Conservation (phyloP, 176 grass and related monocot species). For the Oryza glaberrima region DNA sequence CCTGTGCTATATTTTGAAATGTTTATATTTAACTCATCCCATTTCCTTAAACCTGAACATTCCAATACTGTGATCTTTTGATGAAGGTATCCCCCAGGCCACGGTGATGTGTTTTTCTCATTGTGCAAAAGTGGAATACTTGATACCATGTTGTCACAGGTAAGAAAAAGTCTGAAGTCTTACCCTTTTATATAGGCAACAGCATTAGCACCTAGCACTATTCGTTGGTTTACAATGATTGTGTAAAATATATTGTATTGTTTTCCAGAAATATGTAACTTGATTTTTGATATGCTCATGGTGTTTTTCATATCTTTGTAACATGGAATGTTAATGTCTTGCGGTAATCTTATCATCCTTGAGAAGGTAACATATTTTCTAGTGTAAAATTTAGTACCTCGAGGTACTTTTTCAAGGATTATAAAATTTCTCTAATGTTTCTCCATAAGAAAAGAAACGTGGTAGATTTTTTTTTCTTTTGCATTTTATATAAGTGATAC, state of each 20-base stretch:
- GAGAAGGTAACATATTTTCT: too few relatives aligned
- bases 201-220: not conserved
- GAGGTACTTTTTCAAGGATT: too few relatives aligned
- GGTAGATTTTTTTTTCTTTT: not conserved
- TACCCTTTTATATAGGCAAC: not conserved
- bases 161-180: conserved; percentile 29
- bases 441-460: not conserved
- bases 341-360: too few relatives aligned
- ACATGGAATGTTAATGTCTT: not conserved
- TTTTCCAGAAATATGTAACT: too few relatives aligned
- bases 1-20: conserved; percentile 1
- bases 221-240: not conserved
- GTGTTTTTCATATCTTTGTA: not conserved
- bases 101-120: conserved; percentile 91
- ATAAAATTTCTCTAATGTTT: not conserved
- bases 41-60: conserved; percentile 1
- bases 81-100: conserved; percentile 92
- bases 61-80: not conserved
- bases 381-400: too few relatives aligned
- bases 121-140: conserved; percentile 88
- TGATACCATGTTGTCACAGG: conserved; percentile 80
- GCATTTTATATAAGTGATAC: not conserved
- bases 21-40: not conserved
- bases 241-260: too few relatives aligned
- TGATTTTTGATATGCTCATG: too few relatives aligned